Base-by-base conservation (phyloP, 2,329 filamentous ascomycete genomes). In the Diaporthe ampelina region DNA sequence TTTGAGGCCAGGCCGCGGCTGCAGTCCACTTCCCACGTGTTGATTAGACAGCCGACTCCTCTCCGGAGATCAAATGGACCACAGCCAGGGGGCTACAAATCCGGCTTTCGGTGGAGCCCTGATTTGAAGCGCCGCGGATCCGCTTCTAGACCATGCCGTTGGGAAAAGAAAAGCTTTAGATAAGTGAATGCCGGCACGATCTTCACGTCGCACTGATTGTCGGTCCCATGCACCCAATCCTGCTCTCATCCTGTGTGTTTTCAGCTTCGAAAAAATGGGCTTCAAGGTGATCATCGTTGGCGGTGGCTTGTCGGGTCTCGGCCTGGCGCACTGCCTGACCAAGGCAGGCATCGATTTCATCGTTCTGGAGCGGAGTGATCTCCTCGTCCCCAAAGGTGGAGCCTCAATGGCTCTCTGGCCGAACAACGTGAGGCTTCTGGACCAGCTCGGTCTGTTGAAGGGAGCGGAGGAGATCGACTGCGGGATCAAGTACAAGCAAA, bases 261-360 rank as follows among this genome's bases (percentile, higher is more conserved):
- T 15, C 3, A 52, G 17, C 48, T 24, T n/a, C 24, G 29, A 32
- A 63, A 59, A 6, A 59, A 75, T 75, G 74, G 74, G 72, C 24
- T 77, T 77, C 67, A 75, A 75, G 56, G 78, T 76, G 21, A 79
- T 83, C 65, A 78, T 83, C 48, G 70, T 83, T 35, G 82, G 82
- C 56, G 79, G 78, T 24, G 81, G 82, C 21, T 79, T 80, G 11
- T 75, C 76, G 8, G 82, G 82, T 1, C 67, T 83, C 3, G 77
- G 77, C 8, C 77, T 81, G 7, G 81, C 81, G 0, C 80, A 82
- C 58, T 77, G 78, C 43, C 78, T 83, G 3, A n/a, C 72, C 43
- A 75, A 76, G 1, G 82, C 82, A 1, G 81, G 80, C 5, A 79
- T 81, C 50, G 76, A 78, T 40, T 80, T 81, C 69, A 74, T 82